These are phyloP conservation scores for Leccinellum luteum DNA, from an alignment of 768 basidiomycete genomes.

Conservation along the genomic window DNA sequence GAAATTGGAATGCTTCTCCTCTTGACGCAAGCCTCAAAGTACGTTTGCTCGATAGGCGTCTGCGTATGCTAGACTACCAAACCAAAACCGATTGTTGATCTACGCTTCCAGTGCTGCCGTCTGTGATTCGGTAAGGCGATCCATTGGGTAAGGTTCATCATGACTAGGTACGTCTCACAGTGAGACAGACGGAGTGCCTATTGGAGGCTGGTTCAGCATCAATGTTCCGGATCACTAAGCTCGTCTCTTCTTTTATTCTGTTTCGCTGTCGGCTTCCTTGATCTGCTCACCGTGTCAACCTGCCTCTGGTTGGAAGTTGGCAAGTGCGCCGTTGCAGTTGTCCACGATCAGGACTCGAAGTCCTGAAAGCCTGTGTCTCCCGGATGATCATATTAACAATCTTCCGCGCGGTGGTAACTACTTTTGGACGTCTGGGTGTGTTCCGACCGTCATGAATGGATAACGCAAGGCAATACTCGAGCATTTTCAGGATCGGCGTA, in stretches of 20 bases:
- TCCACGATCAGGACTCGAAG: neutral
- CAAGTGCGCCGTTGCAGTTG: neutral
- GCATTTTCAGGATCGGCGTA: neutral
- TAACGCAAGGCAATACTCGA: neutral
- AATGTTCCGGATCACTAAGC: neutral
- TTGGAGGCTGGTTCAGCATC: neutral
- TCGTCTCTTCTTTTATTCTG: neutral
- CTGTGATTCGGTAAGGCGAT: neutral
- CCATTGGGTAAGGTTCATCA: neutral
- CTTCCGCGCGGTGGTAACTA: neutral
- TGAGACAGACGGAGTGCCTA: neutral
- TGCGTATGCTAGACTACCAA: neutral
- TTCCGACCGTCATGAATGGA: neutral
- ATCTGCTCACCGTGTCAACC: neutral
- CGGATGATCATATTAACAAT: no score
- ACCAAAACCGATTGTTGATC: neutral
- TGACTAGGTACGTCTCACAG: neutral
- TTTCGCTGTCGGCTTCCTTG: neutral
- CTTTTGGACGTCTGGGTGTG: neutral
- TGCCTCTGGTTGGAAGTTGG: neutral
- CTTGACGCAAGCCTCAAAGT: no score
- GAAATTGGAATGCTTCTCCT: no score
- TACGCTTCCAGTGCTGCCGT: neutral
- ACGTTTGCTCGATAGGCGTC: neutral
- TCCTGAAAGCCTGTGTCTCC: no score